Evolutionary conservation across 495 filamentous ascomycete species (phyloP).

Genomic region (Xylaria curta): DNA sequence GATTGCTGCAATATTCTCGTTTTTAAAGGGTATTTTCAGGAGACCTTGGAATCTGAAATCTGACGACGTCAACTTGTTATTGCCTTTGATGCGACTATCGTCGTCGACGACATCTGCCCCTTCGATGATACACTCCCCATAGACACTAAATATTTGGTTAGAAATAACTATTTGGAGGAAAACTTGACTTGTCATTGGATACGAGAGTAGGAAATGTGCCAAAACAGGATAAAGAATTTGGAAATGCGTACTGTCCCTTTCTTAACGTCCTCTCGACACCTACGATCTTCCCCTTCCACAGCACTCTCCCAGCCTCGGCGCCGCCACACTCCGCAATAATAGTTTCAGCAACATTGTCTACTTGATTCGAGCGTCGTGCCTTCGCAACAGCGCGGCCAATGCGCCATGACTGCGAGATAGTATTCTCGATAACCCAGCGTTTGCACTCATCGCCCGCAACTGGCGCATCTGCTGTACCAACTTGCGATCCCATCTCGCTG

Average conservation of each 20-base stretch:
- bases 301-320: slow-evolving; percentile 53
- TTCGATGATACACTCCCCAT: slow-evolving; percentile 61
- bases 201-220: no score
- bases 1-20: slow-evolving; percentile 66
- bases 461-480: slow-evolving; percentile 46
- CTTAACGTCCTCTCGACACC: slow-evolving; percentile 61
- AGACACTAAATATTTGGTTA: slow-evolving; percentile 34
- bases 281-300: slow-evolving; percentile 68
- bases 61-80: slow-evolving; percentile 25
- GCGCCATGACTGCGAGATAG: slow-evolving; percentile 59
- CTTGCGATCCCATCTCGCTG: slow-evolving; percentile 54
- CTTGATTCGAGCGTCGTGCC: slow-evolving; percentile 53
- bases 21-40: slow-evolving; percentile 68
- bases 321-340: slow-evolving; percentile 66
- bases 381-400: slow-evolving; percentile 60
- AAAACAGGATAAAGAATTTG: not conserved
- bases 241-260: slow-evolving; percentile 53
- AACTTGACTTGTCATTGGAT: not conserved
- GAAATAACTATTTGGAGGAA: not conserved
- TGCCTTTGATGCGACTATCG: slow-evolving; percentile 2
- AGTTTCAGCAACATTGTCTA: slow-evolving; percentile 58
- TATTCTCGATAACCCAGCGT: slow-evolving; percentile 58
- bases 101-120: slow-evolving; percentile 46
- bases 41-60: slow-evolving; percentile 39
- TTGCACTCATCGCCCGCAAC: slow-evolving; percentile 52